phyloP scores from a whole-genome alignment of 2,329 filamentous ascomycete species.

The Celoporthe dispersa region DNA sequence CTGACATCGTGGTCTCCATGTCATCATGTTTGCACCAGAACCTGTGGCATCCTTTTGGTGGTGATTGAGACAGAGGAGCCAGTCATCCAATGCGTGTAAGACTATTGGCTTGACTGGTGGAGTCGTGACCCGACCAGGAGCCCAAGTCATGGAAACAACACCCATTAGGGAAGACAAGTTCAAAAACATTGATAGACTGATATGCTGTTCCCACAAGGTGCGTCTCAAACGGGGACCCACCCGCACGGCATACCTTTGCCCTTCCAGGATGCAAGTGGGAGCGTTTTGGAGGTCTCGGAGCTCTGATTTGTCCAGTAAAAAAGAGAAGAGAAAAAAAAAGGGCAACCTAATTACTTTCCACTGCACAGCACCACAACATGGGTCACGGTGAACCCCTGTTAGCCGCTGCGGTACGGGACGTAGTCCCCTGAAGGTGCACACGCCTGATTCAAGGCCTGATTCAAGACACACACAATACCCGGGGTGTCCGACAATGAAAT shows the following conservation, averaged over 20 bases:
- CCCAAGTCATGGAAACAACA: not conserved
- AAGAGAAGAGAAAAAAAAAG: too few relatives aligned
- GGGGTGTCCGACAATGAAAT: too few relatives aligned
- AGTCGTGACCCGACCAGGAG: not conserved
- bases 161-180: not conserved
- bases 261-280: not conserved
- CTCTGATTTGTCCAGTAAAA: not conserved
- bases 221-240: not conserved
- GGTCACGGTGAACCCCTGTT: not conserved
- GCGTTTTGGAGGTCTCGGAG: not conserved
- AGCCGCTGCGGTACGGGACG: not conserved
- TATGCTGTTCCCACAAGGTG: not conserved
- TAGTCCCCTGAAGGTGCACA: too few relatives aligned
- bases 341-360: too few relatives aligned
- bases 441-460: not conserved
- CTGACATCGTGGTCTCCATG: not conserved
- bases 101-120: not conserved
- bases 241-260: not conserved
- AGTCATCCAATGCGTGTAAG: not conserved
- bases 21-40: not conserved
- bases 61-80: not conserved
- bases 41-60: not conserved
- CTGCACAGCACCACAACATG: not conserved
- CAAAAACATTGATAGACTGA: not conserved
- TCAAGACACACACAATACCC: not conserved